Evolutionary conservation across 2,329 filamentous ascomycete genomes (phyloP), one percentile per base, ranked within the genome.

Genomic region (Stagonosporopsis vannaccii): DNA sequence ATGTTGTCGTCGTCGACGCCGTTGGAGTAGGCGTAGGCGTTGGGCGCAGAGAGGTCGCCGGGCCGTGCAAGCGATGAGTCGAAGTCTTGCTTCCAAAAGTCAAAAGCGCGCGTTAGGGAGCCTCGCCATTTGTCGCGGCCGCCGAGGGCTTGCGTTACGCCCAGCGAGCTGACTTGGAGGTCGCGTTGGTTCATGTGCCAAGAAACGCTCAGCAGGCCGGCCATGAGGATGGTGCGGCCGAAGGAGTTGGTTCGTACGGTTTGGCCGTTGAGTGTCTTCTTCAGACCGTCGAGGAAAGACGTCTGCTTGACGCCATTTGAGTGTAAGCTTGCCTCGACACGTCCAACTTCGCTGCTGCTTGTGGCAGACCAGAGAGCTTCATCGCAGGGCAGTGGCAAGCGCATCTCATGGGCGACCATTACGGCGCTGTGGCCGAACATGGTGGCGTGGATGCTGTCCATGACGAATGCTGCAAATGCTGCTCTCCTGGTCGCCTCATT

Each of bases 171-270:
- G 56, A 97, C 90, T 78, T 97, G 94, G 13, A 97, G 84, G 73
- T 98, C 95, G 70, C 94, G 86, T 74, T 98, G 93, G 72, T 96
- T 95, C 90, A 98, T 94, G 75, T 98, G 94, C 91, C 92, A 98
- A 70, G 90, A 95, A 26, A 98, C 92, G 64, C 92, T 97, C 22
- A 98, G 81, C 25, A 99, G 79, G 0, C 95, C 95, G 1, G 94
- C 90, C 92, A 98, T 98, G 47, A 99, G 82, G 40, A 97, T 92
- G 2, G 90, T 95, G 35, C 95, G 87, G 1, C 94, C 95, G 71
- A 98, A 99, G 0, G 92, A 89, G 73, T 97, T 97, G 3, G 95
- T 98, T 48, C 89, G 87, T 4, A 98, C 93, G 53, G 86, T 87
- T 60, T 94, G 87, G n/a, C 88, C 88, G 64, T 91, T 94, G 17